These are phyloP conservation scores for Cordia subcordata DNA, from an alignment of 257 asterid genomes.

Conservation along the genomic window DNA sequence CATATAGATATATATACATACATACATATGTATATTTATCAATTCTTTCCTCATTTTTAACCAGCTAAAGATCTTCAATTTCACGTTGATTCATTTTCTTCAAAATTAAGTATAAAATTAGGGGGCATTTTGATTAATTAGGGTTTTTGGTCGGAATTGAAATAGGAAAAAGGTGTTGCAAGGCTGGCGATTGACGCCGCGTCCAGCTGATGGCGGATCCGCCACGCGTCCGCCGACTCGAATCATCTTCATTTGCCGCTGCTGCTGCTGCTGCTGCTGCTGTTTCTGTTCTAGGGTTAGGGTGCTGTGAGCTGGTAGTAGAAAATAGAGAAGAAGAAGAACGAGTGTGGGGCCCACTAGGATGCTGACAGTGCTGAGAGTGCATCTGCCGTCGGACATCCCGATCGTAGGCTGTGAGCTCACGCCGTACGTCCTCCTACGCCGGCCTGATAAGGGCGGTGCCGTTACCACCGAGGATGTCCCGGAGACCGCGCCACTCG, in stretches of 20 bases:
- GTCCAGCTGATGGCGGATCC: constrained; percentile 83
- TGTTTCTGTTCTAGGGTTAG: not conserved
- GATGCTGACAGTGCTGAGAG: constrained; percentile 53
- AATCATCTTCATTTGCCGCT: constrained; percentile 12
- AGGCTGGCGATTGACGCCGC: constrained; percentile 53
- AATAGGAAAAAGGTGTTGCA: constrained; percentile 14
- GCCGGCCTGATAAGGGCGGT: constrained; percentile 53
- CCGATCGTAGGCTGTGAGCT: constrained; percentile 82
- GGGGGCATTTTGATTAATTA: not conserved
- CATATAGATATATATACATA: not conserved
- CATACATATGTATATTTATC: too few species aligned
- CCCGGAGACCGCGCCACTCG: constrained; percentile 62
- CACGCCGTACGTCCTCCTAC: constrained; percentile 65
- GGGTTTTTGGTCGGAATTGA: not conserved
- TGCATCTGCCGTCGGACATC: constrained; percentile 59
- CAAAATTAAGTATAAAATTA: constrained; percentile 7
- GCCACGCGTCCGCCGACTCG: constrained; percentile 57
- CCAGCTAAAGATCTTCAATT: not conserved
- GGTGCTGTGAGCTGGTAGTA: constrained; percentile 8
- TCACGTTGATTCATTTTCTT: constrained; percentile 10
- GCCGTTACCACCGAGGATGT: constrained; percentile 65
- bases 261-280: not conserved
- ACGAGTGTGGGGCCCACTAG: constrained; percentile 15
- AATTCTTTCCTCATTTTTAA: not conserved
- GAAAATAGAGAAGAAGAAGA: constrained; percentile 12